These are phyloP conservation scores for Xylaria acuta DNA, from an alignment of 495 filamentous ascomycete species.

Conservation along the genomic window DNA sequence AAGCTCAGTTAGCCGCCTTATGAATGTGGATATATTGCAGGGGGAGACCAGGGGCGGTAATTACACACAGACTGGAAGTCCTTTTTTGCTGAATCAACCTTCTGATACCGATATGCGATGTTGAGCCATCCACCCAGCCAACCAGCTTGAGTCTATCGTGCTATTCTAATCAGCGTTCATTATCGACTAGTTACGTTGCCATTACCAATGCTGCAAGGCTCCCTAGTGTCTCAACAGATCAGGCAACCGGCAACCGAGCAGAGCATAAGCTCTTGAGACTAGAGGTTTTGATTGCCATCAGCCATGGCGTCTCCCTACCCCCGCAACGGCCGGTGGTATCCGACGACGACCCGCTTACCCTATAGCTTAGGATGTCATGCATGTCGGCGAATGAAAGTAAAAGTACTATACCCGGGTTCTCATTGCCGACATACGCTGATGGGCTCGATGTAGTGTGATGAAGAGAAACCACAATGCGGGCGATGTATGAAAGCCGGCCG, in stretches of 20 bases:
- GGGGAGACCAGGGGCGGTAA: neutral
- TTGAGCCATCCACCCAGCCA: neutral
- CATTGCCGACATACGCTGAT: neutral
- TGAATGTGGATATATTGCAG: neutral
- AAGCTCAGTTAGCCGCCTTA: neutral
- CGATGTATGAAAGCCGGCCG: conserved; percentile 13
- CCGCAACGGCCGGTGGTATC: neutral
- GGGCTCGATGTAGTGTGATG: neutral
- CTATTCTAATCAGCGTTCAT: neutral
- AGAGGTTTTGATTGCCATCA: neutral
- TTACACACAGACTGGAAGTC: neutral
- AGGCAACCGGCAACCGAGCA: neutral
- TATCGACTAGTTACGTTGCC: neutral
- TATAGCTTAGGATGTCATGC: conserved; percentile 15
- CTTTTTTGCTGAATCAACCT: neutral
- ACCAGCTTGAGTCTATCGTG: neutral
- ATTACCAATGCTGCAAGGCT: neutral
- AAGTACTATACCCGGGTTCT: neutral
- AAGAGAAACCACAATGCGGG: conserved; percentile 16
- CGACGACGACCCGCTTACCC: neutral
- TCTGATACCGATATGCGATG: neutral
- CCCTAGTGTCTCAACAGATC: neutral
- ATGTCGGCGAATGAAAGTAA: conserved; percentile 19
- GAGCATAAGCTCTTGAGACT: neutral
- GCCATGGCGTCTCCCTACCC: neutral